Conservation (phyloP, 1,284 basidiomycete species). For the Cystobasidium pallidum region DNA sequence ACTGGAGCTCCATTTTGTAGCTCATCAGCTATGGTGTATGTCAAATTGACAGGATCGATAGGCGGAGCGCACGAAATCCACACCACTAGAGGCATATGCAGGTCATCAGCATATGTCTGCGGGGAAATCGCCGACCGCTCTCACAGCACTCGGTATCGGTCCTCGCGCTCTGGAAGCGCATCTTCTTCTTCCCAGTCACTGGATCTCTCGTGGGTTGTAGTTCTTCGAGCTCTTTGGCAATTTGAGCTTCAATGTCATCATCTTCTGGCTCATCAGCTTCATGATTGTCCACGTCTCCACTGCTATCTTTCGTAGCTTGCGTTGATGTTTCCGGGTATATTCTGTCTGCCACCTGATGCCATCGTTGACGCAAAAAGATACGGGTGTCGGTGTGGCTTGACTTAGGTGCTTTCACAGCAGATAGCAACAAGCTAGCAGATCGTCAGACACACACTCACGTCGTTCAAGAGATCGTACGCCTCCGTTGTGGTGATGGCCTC, state of each 20-base stretch:
- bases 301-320: constrained; percentile 55
- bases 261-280: constrained; percentile 47
- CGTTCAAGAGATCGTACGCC: constrained; percentile 73
- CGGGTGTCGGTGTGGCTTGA: background rate
- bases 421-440: constrained; percentile 2
- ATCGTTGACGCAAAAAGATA: constrained; percentile 33
- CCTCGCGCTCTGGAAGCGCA: constrained; percentile 51
- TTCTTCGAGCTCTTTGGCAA: constrained; percentile 69
- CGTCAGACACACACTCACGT: constrained; percentile 63
- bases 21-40: constrained; percentile 67
- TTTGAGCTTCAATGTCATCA: constrained; percentile 65
- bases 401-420: too few species aligned
- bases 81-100: constrained; percentile 62
- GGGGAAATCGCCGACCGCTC: constrained; percentile 44
- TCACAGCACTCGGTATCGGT: constrained; percentile 76
- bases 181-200: constrained; percentile 18
- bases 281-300: constrained; percentile 4
- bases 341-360: constrained; percentile 66
- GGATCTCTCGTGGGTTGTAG: constrained; percentile 62
- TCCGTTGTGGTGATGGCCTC: constrained; percentile 75
- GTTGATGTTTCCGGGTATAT: constrained; percentile 65
- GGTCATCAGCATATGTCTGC: constrained; percentile 21
- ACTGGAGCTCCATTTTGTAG: constrained; percentile 67
- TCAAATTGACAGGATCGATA: constrained; percentile 72
- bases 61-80: constrained; percentile 77